Evolutionary conservation across 257 asterid species (phyloP).

Genomic region (Leonotis leonurus): DNA sequence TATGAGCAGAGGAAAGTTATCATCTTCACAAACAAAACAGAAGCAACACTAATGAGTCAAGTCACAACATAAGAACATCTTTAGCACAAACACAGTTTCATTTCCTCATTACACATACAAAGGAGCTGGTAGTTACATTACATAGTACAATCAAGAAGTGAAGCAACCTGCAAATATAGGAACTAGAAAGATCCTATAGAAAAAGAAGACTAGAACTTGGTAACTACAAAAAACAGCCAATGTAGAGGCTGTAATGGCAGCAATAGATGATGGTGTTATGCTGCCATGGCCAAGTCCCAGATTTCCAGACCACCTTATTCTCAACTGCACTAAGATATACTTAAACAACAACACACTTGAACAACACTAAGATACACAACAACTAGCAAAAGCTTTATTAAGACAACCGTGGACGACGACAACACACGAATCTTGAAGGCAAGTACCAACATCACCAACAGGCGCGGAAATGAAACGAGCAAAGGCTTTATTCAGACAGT

Average conservation of each 20-base stretch:
- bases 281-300: conserved; percentile 41
- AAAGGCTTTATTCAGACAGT: conserved; percentile 21
- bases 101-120: conserved; percentile 17
- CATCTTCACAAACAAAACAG: too few species aligned
- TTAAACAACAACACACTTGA: background rate
- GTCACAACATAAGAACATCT: background rate
- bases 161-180: conserved; percentile 33
- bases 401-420: background rate
- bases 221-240: conserved; percentile 21
- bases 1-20: too few species aligned
- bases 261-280: conserved; percentile 22
- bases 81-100: conserved; percentile 5
- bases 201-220: conserved; percentile 35
- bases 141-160: conserved; percentile 27
- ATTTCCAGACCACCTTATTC: conserved; percentile 25
- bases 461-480: background rate
- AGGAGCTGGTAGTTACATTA: conserved; percentile 18
- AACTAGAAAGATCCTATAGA: conserved; percentile 26
- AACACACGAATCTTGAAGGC: background rate
- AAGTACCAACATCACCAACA: background rate
- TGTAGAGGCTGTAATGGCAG: conserved; percentile 30
- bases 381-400: conserved; percentile 15
- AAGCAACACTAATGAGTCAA: background rate
- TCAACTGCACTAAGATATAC: conserved; percentile 1
- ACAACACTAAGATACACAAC: background rate